phyloP scores from a whole-genome alignment of 2,329 filamentous ascomycete genomes.

The Paraphaeosphaeria minitans region DNA sequence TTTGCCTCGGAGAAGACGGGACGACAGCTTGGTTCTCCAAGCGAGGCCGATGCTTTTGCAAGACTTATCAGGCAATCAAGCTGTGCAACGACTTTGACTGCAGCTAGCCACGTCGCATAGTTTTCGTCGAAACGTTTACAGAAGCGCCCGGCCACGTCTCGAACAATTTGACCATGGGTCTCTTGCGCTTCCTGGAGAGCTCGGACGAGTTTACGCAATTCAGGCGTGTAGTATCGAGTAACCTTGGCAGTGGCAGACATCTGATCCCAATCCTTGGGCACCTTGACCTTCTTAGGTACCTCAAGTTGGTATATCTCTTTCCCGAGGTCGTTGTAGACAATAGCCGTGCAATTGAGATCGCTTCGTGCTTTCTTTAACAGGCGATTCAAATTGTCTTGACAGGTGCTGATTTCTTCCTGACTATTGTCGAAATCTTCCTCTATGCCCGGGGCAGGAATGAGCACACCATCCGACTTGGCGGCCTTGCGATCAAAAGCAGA shows the following conservation, averaged over 20 bases:
- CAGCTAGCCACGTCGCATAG: constrained; percentile 82
- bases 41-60: constrained; percentile 80
- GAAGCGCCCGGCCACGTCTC: constrained; percentile 82
- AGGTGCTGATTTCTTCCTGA: constrained; percentile 73
- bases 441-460: constrained; percentile 85
- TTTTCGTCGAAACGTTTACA: constrained; percentile 87
- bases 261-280: constrained; percentile 89
- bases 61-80: constrained; percentile 94
- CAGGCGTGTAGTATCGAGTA: constrained; percentile 91
- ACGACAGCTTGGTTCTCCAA: constrained; percentile 87
- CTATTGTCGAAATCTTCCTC: constrained; percentile 92
- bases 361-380: constrained; percentile 74
- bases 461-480: constrained; percentile 77
- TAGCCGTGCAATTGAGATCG: constrained; percentile 72
- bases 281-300: constrained; percentile 81
- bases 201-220: constrained; percentile 81
- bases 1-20: constrained; percentile 86
- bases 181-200: constrained; percentile 93
- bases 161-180: constrained; percentile 86
- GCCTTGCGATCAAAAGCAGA: constrained; percentile 84
- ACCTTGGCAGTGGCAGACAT: constrained; percentile 93
- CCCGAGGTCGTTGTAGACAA: constrained; percentile 71
- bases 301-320: constrained; percentile 98
- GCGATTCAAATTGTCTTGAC: constrained; percentile 73
- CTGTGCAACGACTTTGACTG: constrained; percentile 88